A percentile compares a stretch with the other conserved stretches of the same genome.
phyloP scores from a whole-genome alignment of 352 stramenopile species.

The Phytophthora fragariae region DNA sequence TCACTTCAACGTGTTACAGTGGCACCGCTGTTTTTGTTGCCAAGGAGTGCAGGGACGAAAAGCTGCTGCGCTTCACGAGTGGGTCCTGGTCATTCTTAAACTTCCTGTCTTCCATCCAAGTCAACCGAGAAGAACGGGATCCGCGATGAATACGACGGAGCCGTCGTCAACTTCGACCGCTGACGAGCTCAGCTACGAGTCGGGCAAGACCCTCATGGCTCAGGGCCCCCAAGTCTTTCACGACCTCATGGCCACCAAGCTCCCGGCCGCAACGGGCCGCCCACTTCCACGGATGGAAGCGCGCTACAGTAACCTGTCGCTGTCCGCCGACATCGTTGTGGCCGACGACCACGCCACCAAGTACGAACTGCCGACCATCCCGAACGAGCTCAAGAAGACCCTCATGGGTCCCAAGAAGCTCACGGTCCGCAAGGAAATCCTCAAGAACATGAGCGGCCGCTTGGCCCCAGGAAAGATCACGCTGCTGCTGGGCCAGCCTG shows the following conservation, averaged over 20 bases:
- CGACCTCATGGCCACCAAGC: slow-evolving; percentile 1
- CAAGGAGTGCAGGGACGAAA: not conserved
- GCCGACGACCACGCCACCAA: slow-evolving; percentile 8
- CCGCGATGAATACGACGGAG: not conserved
- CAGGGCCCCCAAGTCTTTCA: not conserved
- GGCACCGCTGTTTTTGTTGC: not conserved
- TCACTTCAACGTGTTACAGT: not conserved
- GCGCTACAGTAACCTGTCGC: slow-evolving; percentile 2
- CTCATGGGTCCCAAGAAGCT: slow-evolving; percentile 3
- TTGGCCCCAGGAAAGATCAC: slow-evolving; percentile 28
- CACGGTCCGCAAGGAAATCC: slow-evolving; percentile 22
- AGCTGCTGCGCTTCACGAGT: not conserved
- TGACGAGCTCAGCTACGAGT: slow-evolving; percentile 3
- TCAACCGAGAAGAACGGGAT: not conserved
- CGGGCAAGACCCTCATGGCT: slow-evolving; percentile 4
- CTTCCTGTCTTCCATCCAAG: not conserved
- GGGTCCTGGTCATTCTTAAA: not conserved
- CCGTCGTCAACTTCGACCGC: not conserved
- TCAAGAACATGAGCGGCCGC: slow-evolving; percentile 21
- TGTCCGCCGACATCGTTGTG: slow-evolving; percentile 7
- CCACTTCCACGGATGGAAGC: not conserved
- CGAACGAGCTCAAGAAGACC: slow-evolving; percentile 6
- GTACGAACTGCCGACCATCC: slow-evolving; percentile 5
- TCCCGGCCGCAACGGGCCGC: not conserved
- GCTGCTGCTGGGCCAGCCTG: slow-evolving; percentile 19